Conservation (phyloP, 1,284 basidiomycete genomes). For the Neotropicomus parvogracilis region DNA sequence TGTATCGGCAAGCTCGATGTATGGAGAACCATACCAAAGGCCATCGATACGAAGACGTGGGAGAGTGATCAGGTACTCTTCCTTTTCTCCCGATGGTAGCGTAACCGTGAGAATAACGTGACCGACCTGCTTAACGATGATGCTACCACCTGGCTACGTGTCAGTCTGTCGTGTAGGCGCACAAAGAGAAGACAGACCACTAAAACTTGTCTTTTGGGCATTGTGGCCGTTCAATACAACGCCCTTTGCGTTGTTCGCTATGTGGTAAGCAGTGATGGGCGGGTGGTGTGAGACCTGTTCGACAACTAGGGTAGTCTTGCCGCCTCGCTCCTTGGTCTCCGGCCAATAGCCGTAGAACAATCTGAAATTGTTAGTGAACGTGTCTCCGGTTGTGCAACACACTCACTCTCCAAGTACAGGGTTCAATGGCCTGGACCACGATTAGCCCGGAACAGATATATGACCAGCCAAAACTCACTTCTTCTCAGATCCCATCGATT, state of each 20-base stretch:
- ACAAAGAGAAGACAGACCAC: slow-evolving; percentile 44
- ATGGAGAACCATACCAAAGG: slow-evolving; percentile 65
- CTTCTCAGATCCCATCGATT: slow-evolving; percentile 94
- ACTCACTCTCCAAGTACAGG: slow-evolving; percentile 91
- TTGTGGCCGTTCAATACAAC: slow-evolving; percentile 85
- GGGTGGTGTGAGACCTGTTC: slow-evolving; percentile 98
- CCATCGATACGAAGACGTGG: slow-evolving; percentile 71
- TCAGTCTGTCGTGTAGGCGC: slow-evolving; percentile 3
- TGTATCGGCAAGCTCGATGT: slow-evolving; percentile 86
- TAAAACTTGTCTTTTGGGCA: slow-evolving; percentile 95
- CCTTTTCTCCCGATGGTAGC: slow-evolving; percentile 53
- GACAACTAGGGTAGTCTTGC: slow-evolving; percentile 78
- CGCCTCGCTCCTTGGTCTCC: slow-evolving; percentile 71
- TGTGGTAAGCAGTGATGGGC: slow-evolving; percentile 81
- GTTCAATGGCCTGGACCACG: slow-evolving; percentile 73
- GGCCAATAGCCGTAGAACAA: slow-evolving; percentile 94
- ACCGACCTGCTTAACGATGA: slow-evolving; percentile 93
- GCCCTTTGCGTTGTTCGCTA: slow-evolving; percentile 81
- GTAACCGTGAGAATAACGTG: slow-evolving; percentile 83
- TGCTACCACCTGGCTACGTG: slow-evolving; percentile 49
- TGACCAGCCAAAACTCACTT: slow-evolving; percentile 52
- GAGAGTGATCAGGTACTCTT: slow-evolving; percentile 89
- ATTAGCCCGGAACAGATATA: slow-evolving; percentile 11
- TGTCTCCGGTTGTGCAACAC: background rate
- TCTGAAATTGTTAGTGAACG: slow-evolving; percentile 35